These are phyloP conservation scores for Aspergillus chevalieri DNA, from an alignment of 2,329 filamentous ascomycete species.

Conservation along the genomic window DNA sequence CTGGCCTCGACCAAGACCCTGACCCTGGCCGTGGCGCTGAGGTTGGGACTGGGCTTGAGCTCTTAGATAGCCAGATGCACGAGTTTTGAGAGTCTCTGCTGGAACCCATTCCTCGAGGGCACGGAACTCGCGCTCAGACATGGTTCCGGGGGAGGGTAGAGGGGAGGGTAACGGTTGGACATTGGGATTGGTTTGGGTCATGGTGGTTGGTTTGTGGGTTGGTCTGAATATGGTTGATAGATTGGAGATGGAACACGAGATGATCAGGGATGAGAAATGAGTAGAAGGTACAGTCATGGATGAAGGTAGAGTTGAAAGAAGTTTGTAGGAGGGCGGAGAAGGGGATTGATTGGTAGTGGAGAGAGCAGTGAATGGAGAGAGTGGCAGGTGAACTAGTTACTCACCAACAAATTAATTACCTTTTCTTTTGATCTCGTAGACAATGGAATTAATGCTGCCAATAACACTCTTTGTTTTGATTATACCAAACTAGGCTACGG, in stretches of 20 bases:
- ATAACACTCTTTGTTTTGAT: too few relatives aligned
- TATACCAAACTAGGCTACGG: too few relatives aligned
- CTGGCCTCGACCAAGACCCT: neutral
- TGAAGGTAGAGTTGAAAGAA: too few relatives aligned
- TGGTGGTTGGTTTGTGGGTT: neutral
- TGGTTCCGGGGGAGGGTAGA: neutral
- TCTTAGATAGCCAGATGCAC: neutral
- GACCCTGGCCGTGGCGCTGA: neutral
- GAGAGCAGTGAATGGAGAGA: neutral
- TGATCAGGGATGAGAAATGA: too few relatives aligned
- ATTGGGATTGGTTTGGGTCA: neutral
- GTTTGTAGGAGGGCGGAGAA: too few relatives aligned
- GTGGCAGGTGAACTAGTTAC: neutral
- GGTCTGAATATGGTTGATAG: too few relatives aligned
- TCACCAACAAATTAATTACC: neutral
- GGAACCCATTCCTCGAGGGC: slow-evolving; percentile 13
- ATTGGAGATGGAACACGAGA: too few relatives aligned
- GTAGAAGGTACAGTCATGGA: too few relatives aligned
- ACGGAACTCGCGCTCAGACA: slow-evolving; percentile 7
- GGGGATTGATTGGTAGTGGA: neutral
- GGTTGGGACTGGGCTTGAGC: neutral
- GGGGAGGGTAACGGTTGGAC: too few relatives aligned
- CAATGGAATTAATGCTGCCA: too few relatives aligned
- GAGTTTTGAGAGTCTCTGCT: slow-evolving; percentile 1
- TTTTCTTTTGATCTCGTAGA: too few relatives aligned